Evolutionary conservation across 306 rosid genomes (phyloP).

Genomic region (Datisca glomerata): DNA sequence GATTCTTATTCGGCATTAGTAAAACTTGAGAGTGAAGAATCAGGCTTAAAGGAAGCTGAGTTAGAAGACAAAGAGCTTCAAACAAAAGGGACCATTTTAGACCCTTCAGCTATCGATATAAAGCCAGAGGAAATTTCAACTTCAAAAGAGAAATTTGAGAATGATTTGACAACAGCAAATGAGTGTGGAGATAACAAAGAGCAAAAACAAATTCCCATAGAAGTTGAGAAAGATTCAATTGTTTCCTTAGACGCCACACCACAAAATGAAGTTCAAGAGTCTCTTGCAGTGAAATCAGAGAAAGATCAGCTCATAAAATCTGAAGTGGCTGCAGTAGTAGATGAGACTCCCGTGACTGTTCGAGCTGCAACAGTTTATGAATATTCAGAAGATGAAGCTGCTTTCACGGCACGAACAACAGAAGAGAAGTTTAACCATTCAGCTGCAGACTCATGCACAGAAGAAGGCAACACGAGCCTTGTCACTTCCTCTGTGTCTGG

Average conservation of each 20-base stretch:
- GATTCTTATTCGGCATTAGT: constrained; percentile 2
- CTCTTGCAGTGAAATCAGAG: background rate
- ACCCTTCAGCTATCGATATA: background rate
- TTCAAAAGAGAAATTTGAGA: constrained; percentile 4
- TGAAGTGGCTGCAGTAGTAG: background rate
- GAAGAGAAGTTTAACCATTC: background rate
- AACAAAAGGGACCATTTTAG: background rate
- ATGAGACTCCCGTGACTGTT: background rate
- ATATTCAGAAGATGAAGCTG: background rate
- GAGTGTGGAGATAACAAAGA: background rate
- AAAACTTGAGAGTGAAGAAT: constrained; percentile 12
- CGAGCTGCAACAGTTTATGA: background rate
- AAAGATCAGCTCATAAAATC: background rate
- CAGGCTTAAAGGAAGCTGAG: constrained; percentile 11
- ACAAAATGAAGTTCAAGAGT: background rate
- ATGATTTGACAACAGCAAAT: background rate
- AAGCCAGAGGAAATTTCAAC: background rate
- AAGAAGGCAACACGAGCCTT: constrained; percentile 8
- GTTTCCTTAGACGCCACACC: background rate
- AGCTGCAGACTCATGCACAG: constrained; percentile 3
- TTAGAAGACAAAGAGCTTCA: constrained; percentile 7
- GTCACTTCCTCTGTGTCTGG: constrained; percentile 1
- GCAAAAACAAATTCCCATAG: background rate
- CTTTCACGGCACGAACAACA: background rate
- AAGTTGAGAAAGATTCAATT: background rate